phyloP scores from a whole-genome alignment of 2,329 filamentous ascomycete species.

The Claviceps sp. region DNA sequence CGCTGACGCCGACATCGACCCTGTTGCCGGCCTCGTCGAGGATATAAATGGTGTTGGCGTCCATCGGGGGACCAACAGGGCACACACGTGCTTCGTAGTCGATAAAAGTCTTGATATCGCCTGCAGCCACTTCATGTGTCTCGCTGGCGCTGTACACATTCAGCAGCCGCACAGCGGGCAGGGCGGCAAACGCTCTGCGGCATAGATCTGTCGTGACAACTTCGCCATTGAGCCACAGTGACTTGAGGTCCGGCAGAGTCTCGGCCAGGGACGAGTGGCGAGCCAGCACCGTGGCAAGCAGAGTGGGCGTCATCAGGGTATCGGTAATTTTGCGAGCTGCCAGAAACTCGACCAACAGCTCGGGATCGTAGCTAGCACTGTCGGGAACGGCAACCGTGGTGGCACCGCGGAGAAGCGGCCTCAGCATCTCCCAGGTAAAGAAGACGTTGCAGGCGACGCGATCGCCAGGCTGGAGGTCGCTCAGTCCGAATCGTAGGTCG shows the following conservation, averaged over 20 bases:
- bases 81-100: conserved; percentile 52
- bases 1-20: conserved; percentile 47
- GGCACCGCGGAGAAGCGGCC: conserved; percentile 61
- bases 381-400: conserved; percentile 66
- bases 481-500: conserved; percentile 55
- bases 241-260: conserved; percentile 51
- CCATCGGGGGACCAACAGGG: conserved; percentile 58
- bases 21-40: conserved; percentile 54
- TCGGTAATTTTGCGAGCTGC: conserved; percentile 56
- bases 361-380: conserved; percentile 64
- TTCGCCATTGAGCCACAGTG: conserved; percentile 71
- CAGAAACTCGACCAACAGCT: conserved; percentile 58
- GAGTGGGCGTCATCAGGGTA: conserved; percentile 71
- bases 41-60: conserved; percentile 57
- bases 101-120: conserved; percentile 57
- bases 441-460: conserved; percentile 81
- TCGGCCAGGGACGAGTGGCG: conserved; percentile 52
- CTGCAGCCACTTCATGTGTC: conserved; percentile 68
- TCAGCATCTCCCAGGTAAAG: conserved; percentile 75
- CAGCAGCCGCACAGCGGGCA: conserved; percentile 56
- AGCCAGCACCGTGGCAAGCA: conserved; percentile 60
- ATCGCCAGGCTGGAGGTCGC: conserved; percentile 57
- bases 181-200: conserved; percentile 49
- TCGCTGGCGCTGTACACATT: conserved; percentile 78
- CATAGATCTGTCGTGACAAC: conserved; percentile 70